These are phyloP conservation scores for Antarctomyces pellizariae DNA, from an alignment of 495 filamentous ascomycete species.

Conservation along the genomic window DNA sequence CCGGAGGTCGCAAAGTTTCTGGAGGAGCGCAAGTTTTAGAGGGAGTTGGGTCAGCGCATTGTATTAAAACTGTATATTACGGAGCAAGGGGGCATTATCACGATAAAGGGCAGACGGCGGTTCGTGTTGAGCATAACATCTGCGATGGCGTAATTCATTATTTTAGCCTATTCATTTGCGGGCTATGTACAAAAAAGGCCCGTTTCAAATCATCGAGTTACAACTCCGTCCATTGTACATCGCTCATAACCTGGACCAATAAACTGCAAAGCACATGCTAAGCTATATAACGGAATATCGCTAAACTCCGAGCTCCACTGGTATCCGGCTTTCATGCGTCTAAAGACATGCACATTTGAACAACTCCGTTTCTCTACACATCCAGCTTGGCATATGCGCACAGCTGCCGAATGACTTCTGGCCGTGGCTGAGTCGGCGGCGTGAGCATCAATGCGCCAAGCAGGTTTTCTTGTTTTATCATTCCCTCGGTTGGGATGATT, in stretches of 20 bases:
- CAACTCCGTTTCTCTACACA: slow-evolving; percentile 11
- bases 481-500: slow-evolving; percentile 34
- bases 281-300: neutral
- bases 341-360: slow-evolving; percentile 3
- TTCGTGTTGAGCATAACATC: slow-evolving; percentile 8
- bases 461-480: slow-evolving; percentile 48
- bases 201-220: too few relatives aligned
- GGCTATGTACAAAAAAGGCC: too few relatives aligned
- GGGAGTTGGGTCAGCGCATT: slow-evolving; percentile 3
- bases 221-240: too few relatives aligned
- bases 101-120: slow-evolving; percentile 3
- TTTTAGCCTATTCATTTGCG: too few relatives aligned
- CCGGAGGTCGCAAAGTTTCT: slow-evolving; percentile 16
- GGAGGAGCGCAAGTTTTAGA: slow-evolving; percentile 10
- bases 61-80: slow-evolving; percentile 3
- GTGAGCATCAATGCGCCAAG: slow-evolving; percentile 41
- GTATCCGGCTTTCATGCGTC: slow-evolving; percentile 9
- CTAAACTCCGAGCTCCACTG: neutral
- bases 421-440: slow-evolving; percentile 24
- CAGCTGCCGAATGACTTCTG: slow-evolving; percentile 44
- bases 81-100: slow-evolving; percentile 1
- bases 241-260: too few relatives aligned
- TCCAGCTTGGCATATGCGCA: slow-evolving; percentile 46
- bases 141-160: slow-evolving; percentile 1
- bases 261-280: neutral